Evolutionary conservation across 2,329 filamentous ascomycete species (phyloP).

Genomic region (Pseudopyricularia cyperi): DNA sequence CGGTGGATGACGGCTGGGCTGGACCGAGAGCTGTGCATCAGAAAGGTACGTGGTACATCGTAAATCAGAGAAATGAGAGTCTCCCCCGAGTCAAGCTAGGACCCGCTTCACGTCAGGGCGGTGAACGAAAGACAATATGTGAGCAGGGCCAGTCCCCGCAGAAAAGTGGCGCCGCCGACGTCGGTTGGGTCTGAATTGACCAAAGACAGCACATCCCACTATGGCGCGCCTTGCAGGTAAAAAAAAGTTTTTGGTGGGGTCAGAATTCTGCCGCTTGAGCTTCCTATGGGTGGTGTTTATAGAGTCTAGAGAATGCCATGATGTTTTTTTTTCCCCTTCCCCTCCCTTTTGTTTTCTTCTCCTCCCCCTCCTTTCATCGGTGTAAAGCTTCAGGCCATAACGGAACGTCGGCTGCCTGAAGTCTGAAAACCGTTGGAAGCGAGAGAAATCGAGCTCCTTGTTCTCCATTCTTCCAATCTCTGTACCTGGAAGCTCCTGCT

Average conservation of each 20-base stretch:
- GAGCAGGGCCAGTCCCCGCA: not conserved
- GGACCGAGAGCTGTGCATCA: too few relatives aligned
- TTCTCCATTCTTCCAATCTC: not conserved
- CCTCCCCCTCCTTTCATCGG: slow-evolving; percentile 1
- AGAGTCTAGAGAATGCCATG: not conserved
- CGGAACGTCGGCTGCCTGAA: slow-evolving; percentile 1
- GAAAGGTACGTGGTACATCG: too few relatives aligned
- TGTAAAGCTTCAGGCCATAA: slow-evolving; percentile 1
- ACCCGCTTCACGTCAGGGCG: not conserved
- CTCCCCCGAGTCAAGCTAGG: not conserved
- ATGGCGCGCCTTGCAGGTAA: not conserved
- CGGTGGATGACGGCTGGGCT: not conserved
- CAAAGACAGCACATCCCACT: not conserved
- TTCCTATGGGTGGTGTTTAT: not conserved
- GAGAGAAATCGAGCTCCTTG: not conserved
- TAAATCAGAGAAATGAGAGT: too few relatives aligned
- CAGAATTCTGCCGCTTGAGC: not conserved
- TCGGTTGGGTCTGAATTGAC: not conserved
- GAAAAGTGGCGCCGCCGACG: not conserved
- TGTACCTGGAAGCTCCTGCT: not conserved
- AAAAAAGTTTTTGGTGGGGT: slow-evolving; percentile 2
- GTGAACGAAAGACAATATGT: not conserved
- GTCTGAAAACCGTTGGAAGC: not conserved
- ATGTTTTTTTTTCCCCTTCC: not conserved
- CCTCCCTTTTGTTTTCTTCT: not conserved